phyloP scores from a whole-genome alignment of 768 basidiomycete species.

The Thelephora ganbajun region DNA sequence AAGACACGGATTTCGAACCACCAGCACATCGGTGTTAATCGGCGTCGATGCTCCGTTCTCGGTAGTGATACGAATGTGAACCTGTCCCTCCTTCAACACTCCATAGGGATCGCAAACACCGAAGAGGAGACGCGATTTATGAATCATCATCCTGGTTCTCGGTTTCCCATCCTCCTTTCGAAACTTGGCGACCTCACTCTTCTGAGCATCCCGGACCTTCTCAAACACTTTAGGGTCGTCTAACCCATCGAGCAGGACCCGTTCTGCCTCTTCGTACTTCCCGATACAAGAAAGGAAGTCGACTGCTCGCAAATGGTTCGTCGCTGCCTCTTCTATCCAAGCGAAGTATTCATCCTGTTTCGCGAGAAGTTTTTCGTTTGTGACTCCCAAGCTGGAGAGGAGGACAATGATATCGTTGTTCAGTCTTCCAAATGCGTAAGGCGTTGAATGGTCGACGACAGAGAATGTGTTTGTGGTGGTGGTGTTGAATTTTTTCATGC shows the following conservation, averaged over 20 bases:
- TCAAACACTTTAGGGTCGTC: conserved; percentile 26
- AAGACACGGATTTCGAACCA: conserved; percentile 56
- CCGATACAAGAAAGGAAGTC: conserved; percentile 42
- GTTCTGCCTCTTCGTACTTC: conserved; percentile 35
- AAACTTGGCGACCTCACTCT: conserved; percentile 35
- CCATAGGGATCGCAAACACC: conserved; percentile 58
- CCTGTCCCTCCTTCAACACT: conserved; percentile 48
- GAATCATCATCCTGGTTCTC: conserved; percentile 45
- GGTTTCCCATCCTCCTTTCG: conserved; percentile 34
- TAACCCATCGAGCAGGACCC: conserved; percentile 38
- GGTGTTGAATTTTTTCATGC: conserved; percentile 58
- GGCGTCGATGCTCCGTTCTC: conserved; percentile 38
- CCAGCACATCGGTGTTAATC: conserved; percentile 46
- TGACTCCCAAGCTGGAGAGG: conserved; percentile 47
- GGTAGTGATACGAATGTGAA: conserved; percentile 43
- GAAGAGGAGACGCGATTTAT: conserved; percentile 46
- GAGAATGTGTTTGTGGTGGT: conserved; percentile 47
- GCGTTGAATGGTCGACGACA: conserved; percentile 48
- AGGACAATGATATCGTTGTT: conserved; percentile 62
- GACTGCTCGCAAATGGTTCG: conserved; percentile 33
- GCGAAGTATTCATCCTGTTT: conserved; percentile 46
- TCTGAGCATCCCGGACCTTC: conserved; percentile 31
- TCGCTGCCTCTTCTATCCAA: conserved; percentile 40
- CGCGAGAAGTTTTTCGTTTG: conserved; percentile 33
- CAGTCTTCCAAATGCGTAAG: conserved; percentile 49